These are phyloP conservation scores for Anthoceros angustus DNA, from an alignment of 225 moss, liverwort and hornwort genomes.

Conservation along the genomic window DNA sequence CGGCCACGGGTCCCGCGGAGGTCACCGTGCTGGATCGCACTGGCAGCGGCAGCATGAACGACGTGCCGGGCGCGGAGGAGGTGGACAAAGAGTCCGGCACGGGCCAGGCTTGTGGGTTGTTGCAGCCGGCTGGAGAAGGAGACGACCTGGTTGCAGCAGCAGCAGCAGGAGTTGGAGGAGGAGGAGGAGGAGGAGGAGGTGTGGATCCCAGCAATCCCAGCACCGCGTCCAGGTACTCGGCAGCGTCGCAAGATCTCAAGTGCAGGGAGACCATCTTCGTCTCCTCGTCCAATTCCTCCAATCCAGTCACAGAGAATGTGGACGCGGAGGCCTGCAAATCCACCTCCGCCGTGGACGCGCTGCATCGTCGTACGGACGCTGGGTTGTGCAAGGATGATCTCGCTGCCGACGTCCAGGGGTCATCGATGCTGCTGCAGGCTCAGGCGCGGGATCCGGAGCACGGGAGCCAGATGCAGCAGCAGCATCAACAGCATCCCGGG, in stretches of 20 bases:
- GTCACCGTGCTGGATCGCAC: background rate
- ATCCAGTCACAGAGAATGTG: background rate
- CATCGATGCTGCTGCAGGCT: background rate
- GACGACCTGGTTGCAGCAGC: background rate
- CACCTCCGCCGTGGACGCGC: background rate
- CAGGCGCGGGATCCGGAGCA: background rate
- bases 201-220: background rate
- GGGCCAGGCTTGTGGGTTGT: too few relatives aligned
- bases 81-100: background rate
- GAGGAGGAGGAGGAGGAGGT: background rate
- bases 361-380: too few relatives aligned
- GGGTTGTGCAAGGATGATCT: too few relatives aligned
- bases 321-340: constrained; percentile 1
- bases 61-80: background rate
- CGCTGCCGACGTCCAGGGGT: too few relatives aligned
- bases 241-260: background rate
- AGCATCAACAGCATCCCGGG: background rate
- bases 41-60: background rate
- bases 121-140: too few relatives aligned
- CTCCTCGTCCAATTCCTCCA: constrained; percentile 3
- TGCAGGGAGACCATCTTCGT: constrained; percentile 6
- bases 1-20: background rate
- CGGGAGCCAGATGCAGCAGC: background rate
- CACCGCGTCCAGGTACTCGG: background rate
- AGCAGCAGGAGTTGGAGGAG: background rate